Evolutionary conservation across 805 yeast genomes (phyloP), one percentile per base, ranked within the genome.

Genomic region (Teunomyces atbi): DNA sequence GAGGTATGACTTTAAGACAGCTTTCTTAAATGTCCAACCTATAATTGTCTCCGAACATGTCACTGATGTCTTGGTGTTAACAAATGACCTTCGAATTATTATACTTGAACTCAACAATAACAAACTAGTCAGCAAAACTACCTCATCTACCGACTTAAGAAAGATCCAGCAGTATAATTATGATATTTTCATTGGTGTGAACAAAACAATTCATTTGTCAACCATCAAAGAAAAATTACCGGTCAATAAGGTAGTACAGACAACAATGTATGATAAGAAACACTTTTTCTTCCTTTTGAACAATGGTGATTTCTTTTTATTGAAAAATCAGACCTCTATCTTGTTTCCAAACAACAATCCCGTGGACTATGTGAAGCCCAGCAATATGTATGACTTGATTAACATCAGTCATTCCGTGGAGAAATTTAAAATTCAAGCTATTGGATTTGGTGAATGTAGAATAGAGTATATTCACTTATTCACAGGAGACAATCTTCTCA

Each of bases 251-350:
- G 53, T 67, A 11, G 44, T 48, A 5, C 59, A 62, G 42, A 54
- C 64, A 27, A 51, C 53, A 10, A 57, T 65, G 57, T 51, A 70
- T 5, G 56, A 59, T 6, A 54, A 57, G 20, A 53, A 55, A 30
- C 73, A 73, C 48, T 68, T 71, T 42, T 49, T 71, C 33, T 63
- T 73, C 34, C 51, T 72, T 23, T 51, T 71, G 28, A 56, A 52
- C 36, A 62, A 63, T n/a, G 77, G 77, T 6, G 77, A 72, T 12
- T 57, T 71, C 7, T 69, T 52, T 46, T 54, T 72, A 3, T 56
- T 72, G 42, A 69, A 67, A 36, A 68, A 66, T 46, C 69, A 68
- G 43, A 39, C 47, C 44, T 27, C 42, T 30, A 34, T 15, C 18
- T 12, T 16, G 19, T 15, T 38, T 23, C 13, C 47, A 5, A 26